Evolutionary conservation across 768 basidiomycete genomes (phyloP), one percentile per base, ranked within the genome.

Genomic region (Pleurotus salmoneostramineus): DNA sequence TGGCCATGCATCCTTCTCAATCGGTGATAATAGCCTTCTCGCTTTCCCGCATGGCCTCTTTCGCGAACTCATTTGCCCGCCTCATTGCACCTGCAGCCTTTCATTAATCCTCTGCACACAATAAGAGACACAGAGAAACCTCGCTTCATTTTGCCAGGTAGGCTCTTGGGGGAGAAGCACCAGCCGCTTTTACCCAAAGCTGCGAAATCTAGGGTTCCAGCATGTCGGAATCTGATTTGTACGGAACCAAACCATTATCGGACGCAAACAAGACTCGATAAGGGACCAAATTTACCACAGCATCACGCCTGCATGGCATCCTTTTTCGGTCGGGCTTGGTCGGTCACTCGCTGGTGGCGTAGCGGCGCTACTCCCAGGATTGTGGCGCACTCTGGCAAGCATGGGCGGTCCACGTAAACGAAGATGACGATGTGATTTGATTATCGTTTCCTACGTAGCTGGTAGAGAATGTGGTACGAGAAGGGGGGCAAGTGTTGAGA

Each of bases 321-420:
- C 44, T 45, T 45, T 31, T 55, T 43, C 52, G 40, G 40, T 17
- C 52, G 52, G 50, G 15, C 52, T n/a, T 55, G 52, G 37, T 17
- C 52, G 52, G 52, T 55, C 52, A 55, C 17, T 55, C 52, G 52
- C 52, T 55, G 52, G 52, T 55, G 52, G 52, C 52, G 52, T 40
- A 40, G 52, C 37, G 52, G 52, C 52, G 52, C 52, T 55, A 43
- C 52, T 55, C 37, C 52, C 52, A 27, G 52, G 52, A 31, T 45
- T 31, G 52, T 55, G 52, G 52, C 52, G 52, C 32, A n/a, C 40
- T 14, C 21, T 17, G 43, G 31, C 40, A 36, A 42, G 52, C 52
- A 43, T 55, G 52, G 40, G 37, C 10, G 12, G 12, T 42, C 10
- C 8, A n/a, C 44, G 12, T 45, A 11, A 45, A 45, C 44, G 15